These are phyloP conservation scores for Pleurotus tuber-regium DNA, from an alignment of 768 basidiomycete species.

Conservation along the genomic window DNA sequence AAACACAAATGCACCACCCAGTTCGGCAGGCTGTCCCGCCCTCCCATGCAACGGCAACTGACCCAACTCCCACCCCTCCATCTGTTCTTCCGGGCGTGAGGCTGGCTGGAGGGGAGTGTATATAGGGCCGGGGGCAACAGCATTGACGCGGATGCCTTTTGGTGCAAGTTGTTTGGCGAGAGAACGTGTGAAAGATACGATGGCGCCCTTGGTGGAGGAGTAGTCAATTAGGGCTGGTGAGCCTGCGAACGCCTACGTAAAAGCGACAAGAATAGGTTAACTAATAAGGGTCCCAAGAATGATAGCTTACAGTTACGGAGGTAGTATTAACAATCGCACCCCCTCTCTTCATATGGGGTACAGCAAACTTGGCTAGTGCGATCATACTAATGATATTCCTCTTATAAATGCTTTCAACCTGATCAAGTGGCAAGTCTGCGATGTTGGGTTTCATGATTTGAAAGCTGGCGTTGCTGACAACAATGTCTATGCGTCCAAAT, in stretches of 20 bases:
- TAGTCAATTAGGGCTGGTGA: conserved; percentile 36
- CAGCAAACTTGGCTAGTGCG: conserved; percentile 50
- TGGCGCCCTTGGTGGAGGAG: conserved; percentile 59
- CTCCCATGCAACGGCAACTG: conserved; percentile 43
- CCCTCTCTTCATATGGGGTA: conserved; percentile 60
- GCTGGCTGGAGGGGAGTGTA: conserved; percentile 59
- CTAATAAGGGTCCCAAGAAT: no score
- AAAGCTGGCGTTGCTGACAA: conserved; percentile 61
- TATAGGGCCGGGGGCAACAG: conserved; percentile 52
- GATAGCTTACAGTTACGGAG: conserved; percentile 44
- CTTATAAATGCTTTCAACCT: conserved; percentile 53
- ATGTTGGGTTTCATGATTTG: conserved; percentile 43
- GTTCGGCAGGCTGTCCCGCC: conserved; percentile 50
- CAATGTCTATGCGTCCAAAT: conserved; percentile 48
- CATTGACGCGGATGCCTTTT: conserved; percentile 58
- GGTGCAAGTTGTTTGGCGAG: conserved; percentile 50
- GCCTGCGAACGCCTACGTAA: conserved; percentile 16
- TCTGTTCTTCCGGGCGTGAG: conserved; percentile 49
- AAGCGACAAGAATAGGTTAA: no score
- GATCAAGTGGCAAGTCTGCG: conserved; percentile 46
- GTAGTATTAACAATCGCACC: conserved; percentile 61
- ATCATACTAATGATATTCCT: conserved; percentile 62
- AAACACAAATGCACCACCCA: conserved; percentile 53
- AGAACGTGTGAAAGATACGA: conserved; percentile 54
- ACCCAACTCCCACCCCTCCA: conserved; percentile 52